Base-by-base conservation (phyloP, 2,329 filamentous ascomycete genomes). In the Fusarium oligoseptatum region DNA sequence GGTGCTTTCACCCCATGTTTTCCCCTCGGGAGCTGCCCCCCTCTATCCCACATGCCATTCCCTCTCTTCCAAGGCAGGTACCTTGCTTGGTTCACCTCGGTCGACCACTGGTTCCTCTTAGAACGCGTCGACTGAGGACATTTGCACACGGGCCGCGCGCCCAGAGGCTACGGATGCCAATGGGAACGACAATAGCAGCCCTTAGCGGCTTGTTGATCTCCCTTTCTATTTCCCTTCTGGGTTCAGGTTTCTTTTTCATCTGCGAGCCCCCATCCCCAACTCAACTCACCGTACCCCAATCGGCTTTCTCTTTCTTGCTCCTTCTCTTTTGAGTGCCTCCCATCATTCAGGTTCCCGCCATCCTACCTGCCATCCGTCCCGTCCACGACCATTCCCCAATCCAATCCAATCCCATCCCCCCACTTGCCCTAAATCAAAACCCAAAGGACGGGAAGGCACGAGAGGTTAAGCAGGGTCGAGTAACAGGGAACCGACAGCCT, bases 141-240 rank as follows among this genome's bases (percentile, higher is more conserved):
- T 52, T 66, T 57, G 61, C 43, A 74, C 64, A 73, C 57, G 68
- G 72, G 63, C 63, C 72, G 56, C 52, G 45, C 56, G 50, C 68
- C 60, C 62, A 61, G 64, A 73, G 61, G 57, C 64, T 67, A 36
- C 62, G 61, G 65, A 77, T 76, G 52, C 67, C 62, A 74, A 73
- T 77, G 66, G 68, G 61, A 65, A 63, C 60, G 61, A 68, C 67
- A 71, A 73, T 64, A 74, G 56, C 61, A 75, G 58, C 58, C 68
- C 67, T 76, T 77, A 77, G 77, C 70, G 77, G 68, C 74, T 68
- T 56, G 66, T 73, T 63, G 74, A 75, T 77, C 73, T 78, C 71
- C 68, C 62, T 72, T 61, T 50, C 58, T 50, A 41, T 66, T 74
- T 64, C 70, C 73, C 50, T 66, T 66, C 67, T 70, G 34, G 60